A percentile compares a stretch with the other conserved stretches of the same genome.
phyloP scores from a whole-genome alignment of 2,329 filamentous ascomycete species.

The Diaporthe citri region DNA sequence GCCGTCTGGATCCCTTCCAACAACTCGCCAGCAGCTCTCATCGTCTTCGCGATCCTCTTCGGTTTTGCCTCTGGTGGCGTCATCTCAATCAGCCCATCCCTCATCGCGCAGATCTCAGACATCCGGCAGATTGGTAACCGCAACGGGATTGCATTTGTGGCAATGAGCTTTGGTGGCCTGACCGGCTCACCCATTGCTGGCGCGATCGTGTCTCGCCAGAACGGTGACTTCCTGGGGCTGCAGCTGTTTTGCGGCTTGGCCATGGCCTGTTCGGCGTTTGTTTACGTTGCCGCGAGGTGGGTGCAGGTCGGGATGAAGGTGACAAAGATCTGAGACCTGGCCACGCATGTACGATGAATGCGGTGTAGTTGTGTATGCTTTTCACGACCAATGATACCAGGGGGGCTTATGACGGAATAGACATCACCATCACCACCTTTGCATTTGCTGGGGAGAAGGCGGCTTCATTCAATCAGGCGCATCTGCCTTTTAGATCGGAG shows the following conservation, averaged over 20 bases:
- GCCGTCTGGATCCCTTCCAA: slow-evolving; percentile 57
- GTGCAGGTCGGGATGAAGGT: slow-evolving; percentile 46
- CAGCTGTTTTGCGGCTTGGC: slow-evolving; percentile 69
- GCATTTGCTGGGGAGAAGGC: neutral
- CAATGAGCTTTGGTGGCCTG: slow-evolving; percentile 68
- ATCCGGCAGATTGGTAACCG: slow-evolving; percentile 71
- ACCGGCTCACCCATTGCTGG: slow-evolving; percentile 71
- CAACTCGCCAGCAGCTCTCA: slow-evolving; percentile 63
- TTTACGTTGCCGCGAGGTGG: slow-evolving; percentile 45
- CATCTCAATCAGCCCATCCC: slow-evolving; percentile 67
- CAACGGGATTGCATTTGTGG: slow-evolving; percentile 68
- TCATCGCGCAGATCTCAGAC: slow-evolving; percentile 72
- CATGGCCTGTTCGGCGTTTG: slow-evolving; percentile 46
- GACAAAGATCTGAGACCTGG: slow-evolving; percentile 41
- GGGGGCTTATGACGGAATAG: neutral
- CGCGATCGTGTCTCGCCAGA: slow-evolving; percentile 56
- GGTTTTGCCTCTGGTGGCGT: slow-evolving; percentile 76
- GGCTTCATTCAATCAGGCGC: neutral
- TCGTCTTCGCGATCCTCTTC: slow-evolving; percentile 72
- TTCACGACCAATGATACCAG: slow-evolving; percentile 6
- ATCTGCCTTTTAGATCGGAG: neutral
- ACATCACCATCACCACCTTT: neutral
- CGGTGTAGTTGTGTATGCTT: neutral
- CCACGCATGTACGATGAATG: slow-evolving; percentile 19
- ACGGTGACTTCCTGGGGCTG: slow-evolving; percentile 62